Evolutionary conservation across 495 filamentous ascomycete genomes (phyloP).

Genomic region (Parathielavia appendiculata): DNA sequence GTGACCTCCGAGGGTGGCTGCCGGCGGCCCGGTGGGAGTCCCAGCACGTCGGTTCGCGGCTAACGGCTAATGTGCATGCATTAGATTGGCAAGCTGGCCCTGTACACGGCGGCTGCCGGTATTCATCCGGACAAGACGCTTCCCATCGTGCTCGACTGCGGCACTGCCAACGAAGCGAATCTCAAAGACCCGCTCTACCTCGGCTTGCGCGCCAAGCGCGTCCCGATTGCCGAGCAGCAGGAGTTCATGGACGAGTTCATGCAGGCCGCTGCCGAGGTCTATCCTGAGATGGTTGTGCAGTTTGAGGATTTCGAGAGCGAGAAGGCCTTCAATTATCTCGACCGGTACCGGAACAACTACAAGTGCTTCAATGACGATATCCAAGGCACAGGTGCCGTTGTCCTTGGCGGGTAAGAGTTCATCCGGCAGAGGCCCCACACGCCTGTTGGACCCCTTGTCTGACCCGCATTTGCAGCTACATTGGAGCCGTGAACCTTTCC

Average conservation of each 20-base stretch:
- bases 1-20: constrained; percentile 6
- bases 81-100: constrained; percentile 75
- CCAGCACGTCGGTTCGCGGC: constrained; percentile 5
- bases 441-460: not conserved
- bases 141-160: constrained; percentile 85
- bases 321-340: constrained; percentile 85
- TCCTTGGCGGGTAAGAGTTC: constrained; percentile 66
- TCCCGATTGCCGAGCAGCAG: constrained; percentile 72
- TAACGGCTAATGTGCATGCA: constrained; percentile 24
- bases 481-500: constrained; percentile 87
- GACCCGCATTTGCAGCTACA: constrained; percentile 51
- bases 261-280: constrained; percentile 80
- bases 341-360: constrained; percentile 79
- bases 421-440: not conserved
- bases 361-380: constrained; percentile 99
- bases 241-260: constrained; percentile 98
- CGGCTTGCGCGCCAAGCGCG: constrained; percentile 77
- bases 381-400: constrained; percentile 95
- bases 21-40: constrained; percentile 14
- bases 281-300: constrained; percentile 90
- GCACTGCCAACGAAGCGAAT: constrained; percentile 84
- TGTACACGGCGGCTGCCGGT: constrained; percentile 95
- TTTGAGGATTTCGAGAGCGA: constrained; percentile 98
- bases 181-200: constrained; percentile 91
- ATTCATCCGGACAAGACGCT: constrained; percentile 90